Base-by-base conservation (phyloP, 768 basidiomycete genomes). In the Mycena metata region DNA sequence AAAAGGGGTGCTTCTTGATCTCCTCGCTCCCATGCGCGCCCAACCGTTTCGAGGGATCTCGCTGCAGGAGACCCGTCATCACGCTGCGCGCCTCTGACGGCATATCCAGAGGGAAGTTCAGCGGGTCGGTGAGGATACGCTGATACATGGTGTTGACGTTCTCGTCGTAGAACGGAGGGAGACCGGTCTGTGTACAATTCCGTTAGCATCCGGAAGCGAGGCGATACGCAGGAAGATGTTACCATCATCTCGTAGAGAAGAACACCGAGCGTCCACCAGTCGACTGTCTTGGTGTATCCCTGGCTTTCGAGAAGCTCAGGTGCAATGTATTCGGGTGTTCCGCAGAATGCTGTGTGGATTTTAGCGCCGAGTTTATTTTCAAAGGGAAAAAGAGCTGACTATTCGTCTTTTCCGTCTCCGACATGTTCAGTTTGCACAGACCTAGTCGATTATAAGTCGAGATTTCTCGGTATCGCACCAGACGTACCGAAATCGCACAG, bases 221-320 rank as follows among this genome's bases (percentile, higher is more conserved):
- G 35, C 15, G 30, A 21, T 33, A 35, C 33, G 21, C 8, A 8
- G 9, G 45, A 33, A 43, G 58, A 33, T 74, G 83, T 24, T 61
- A 91, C 93, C 93, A 95, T 94, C 93, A 98, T 97, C 82, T 99
- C 97, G 76, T 95, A 99, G 49, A 99, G 85, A 60, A 99, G 86
- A 21, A 99, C 96, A 41, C 97, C 98, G 5, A 98, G 85, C 0
- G 97, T 99, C 97, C 95, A 96, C 97, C 97, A 99, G 76, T 99
- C 97, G 17, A 99, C 98, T 0, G 97, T 98, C 76, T 96, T 96
- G 5, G 96, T 97, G 81, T 99, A 98, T 1, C 98, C 97, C 75
- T 95, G 93, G 69, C 94, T 98, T 77, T 96, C 95, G 69, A 99
- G 88, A 42, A 99, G 88, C 78, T 99, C 97, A 0, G 97, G 97